These are phyloP conservation scores for Cucumis melo DNA, from an alignment of 306 rosid species.

Conservation along the genomic window DNA sequence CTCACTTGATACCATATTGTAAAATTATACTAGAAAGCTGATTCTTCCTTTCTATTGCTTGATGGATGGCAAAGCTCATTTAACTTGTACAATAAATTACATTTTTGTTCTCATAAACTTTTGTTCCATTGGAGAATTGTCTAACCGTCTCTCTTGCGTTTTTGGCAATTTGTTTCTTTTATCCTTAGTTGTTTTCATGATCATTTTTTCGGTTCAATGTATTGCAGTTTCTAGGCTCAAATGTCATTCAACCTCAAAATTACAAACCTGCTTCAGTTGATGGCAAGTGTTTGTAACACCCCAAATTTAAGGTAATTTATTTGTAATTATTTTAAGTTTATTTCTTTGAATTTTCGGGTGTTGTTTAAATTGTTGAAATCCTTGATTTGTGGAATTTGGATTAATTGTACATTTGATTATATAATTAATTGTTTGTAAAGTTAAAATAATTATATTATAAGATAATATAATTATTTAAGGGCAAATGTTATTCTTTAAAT, in stretches of 20 bases:
- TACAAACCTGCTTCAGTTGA: conserved; percentile 63
- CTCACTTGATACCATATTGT: not conserved
- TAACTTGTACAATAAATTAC: not conserved
- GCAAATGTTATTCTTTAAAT: too few species aligned
- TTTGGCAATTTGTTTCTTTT: not conserved
- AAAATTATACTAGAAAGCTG: not conserved
- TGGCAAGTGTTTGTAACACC: too few species aligned
- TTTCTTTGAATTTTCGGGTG: too few species aligned
- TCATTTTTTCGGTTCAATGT: not conserved
- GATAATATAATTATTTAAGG: too few species aligned
- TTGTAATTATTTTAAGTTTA: too few species aligned
- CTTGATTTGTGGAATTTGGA: too few species aligned
- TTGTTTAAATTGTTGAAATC: too few species aligned
- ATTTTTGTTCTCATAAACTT: not conserved
- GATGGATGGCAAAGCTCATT: not conserved
- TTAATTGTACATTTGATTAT: too few species aligned
- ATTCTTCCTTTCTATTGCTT: not conserved
- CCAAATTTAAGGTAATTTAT: too few species aligned
- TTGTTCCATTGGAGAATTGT: not conserved
- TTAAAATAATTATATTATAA: too few species aligned
- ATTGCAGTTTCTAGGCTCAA: conserved; percentile 64
- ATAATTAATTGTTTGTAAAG: too few species aligned
- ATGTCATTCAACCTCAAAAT: conserved; percentile 46
- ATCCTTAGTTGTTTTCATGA: not conserved
- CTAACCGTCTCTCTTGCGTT: not conserved